Evolutionary conservation across 495 filamentous ascomycete species (phyloP), one percentile per base, ranked within the genome.

Genomic region (Baudoinia panamericana): DNA sequence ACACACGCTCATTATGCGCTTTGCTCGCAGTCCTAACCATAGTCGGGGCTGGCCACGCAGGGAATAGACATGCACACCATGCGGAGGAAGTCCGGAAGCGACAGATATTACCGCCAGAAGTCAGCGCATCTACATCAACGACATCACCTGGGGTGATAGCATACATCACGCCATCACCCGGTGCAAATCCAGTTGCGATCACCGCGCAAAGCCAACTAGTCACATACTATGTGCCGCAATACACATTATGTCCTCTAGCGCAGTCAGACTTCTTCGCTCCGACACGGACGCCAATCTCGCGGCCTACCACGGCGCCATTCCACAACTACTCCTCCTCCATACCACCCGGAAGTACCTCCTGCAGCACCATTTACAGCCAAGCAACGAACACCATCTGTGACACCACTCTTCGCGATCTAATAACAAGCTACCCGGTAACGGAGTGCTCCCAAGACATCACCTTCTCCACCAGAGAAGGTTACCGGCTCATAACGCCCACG

Each of bases 381-480:
- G 53, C 54, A 9, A 18, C 16, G 21, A 60, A 56, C 8, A 56
- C 47, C 16, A 45, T 60, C 10, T 60, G 57, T 39, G 56, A 48
- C 8, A 62, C 59, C 3, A 56, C 52, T 1, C 48, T 62, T 11
- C 54, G 38, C 4, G 57, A 46, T 10, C 42, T 62, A 12, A 46
- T 31, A 2, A 47, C 44, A 12, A 48, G 36, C 20, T 41, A 55
- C 24, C 46, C 50, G 1, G 49, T 62, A 27, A 48, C 57, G 8
- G 37, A 55, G 22, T 59, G 58, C 44, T 42, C 43, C 16, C 53
- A 62, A 24, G 38, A 58, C 15, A 48, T 62, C 32, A 60, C 59
- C 4, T 62, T 60, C 45, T 60, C 56, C 6, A 60, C 48, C 41
- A 45, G 58, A 10, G 55, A 44, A 26, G 59, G 54, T 3, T 58